phyloP scores from a whole-genome alignment of 2,329 filamentous ascomycete genomes.

The Pseudogymnoascus sp. region DNA sequence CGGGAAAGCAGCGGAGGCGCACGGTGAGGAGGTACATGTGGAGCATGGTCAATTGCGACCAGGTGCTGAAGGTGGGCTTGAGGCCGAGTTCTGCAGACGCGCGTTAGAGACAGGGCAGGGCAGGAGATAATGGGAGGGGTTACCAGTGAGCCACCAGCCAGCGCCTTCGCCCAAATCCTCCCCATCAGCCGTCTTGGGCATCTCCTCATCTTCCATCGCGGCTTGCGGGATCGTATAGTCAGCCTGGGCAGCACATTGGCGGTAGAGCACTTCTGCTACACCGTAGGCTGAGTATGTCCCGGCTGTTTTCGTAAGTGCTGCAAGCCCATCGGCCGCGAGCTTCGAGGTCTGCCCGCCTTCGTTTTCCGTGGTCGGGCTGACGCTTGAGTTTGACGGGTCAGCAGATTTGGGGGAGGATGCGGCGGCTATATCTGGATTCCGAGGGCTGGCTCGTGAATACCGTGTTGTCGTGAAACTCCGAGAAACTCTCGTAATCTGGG shows the following conservation, averaged over 20 bases:
- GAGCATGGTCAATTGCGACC: conserved; percentile 92
- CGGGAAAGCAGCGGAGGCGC: conserved; percentile 70
- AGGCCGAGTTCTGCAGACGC: conserved; percentile 60
- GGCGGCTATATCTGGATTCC: conserved; percentile 15
- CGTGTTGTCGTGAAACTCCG: conserved; percentile 20
- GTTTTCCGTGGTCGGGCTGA: background rate
- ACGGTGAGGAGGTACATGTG: conserved; percentile 90
- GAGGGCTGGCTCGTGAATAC: conserved; percentile 21
- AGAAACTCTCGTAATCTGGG: conserved; percentile 6
- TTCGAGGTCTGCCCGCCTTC: conserved; percentile 15
- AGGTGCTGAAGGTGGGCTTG: conserved; percentile 82
- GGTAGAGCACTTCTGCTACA: conserved; percentile 69
- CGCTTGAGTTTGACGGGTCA: conserved; percentile 11
- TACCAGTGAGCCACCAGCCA: conserved; percentile 78
- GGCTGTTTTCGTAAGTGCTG: conserved; percentile 18
- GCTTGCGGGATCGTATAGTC: conserved; percentile 68
- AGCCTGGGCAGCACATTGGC: conserved; percentile 62
- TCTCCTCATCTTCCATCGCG: conserved; percentile 54
- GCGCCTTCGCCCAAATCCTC: conserved; percentile 71
- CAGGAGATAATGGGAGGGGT: conserved; percentile 22
- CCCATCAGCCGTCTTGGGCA: conserved; percentile 65
- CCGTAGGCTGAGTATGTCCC: conserved; percentile 73
- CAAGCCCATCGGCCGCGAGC: conserved; percentile 18
- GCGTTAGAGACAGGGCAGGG: conserved; percentile 1
- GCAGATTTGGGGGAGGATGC: conserved; percentile 17